These are phyloP conservation scores for Penicillium paxilli DNA, from an alignment of 495 filamentous ascomycete species.

Conservation along the genomic window DNA sequence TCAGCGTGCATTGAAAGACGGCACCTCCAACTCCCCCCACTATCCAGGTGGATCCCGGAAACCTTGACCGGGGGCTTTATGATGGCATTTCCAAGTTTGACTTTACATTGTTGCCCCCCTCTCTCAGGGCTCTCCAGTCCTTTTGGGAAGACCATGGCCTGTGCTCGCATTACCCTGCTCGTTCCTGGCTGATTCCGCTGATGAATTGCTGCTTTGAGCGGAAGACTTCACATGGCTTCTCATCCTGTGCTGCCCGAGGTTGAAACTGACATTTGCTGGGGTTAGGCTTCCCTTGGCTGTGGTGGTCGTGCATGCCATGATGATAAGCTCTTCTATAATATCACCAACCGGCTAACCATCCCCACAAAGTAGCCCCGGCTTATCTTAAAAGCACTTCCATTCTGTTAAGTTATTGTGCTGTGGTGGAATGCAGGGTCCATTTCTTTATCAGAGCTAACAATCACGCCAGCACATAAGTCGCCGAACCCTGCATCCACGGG, in stretches of 20 bases:
- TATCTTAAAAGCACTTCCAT: neutral
- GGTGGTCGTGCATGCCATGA: neutral
- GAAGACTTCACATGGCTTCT: neutral
- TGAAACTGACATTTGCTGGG: neutral
- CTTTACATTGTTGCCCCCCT: neutral
- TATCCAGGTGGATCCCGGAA: constrained; percentile 6
- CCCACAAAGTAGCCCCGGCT: neutral
- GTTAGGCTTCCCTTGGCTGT: neutral
- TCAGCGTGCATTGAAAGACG: neutral
- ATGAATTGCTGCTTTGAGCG: neutral
- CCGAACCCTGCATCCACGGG: neutral
- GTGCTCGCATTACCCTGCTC: neutral
- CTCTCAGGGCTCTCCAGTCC: neutral
- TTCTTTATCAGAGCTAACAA: neutral
- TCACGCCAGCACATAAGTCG: constrained; percentile 2
- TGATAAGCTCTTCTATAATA: neutral
- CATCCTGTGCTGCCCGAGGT: neutral
- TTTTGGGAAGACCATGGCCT: neutral
- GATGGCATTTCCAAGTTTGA: neutral
- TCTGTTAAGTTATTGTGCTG: too few relatives aligned
- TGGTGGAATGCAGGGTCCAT: too few relatives aligned
- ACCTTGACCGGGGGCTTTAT: constrained; percentile 1
- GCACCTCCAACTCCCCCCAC: neutral
- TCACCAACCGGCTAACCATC: neutral
- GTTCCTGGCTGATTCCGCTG: neutral